phyloP scores from a whole-genome alignment of 108 stramenopile species.

The Conticribra weissflogii region DNA sequence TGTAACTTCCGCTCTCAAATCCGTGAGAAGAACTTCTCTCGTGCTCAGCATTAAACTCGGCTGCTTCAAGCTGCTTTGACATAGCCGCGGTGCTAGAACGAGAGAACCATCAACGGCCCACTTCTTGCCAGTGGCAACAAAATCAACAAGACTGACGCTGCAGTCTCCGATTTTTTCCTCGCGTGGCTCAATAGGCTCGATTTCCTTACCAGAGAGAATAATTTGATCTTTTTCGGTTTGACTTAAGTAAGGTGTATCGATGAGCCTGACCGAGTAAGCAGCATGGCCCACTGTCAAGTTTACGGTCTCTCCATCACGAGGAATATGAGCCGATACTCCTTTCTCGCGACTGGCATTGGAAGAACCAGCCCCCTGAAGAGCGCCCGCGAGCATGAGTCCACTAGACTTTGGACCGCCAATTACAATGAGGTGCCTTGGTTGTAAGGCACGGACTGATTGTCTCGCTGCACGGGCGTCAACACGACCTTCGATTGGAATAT shows the following conservation, averaged over 20 bases:
- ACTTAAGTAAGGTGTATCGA: constrained; percentile 82
- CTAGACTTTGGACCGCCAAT: constrained; percentile 75
- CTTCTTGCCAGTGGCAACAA: constrained; percentile 84
- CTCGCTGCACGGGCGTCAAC: constrained; percentile 85
- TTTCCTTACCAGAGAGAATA: constrained; percentile 42
- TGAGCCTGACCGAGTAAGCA: constrained; percentile 75
- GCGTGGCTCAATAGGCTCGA: constrained; percentile 61
- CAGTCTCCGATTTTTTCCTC: constrained; percentile 85
- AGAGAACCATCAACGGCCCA: constrained; percentile 87
- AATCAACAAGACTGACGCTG: constrained; percentile 84
- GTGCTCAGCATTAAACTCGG: constrained; percentile 74
- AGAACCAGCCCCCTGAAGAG: constrained; percentile 50
- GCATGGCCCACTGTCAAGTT: constrained; percentile 81
- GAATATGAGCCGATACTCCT: constrained; percentile 43
- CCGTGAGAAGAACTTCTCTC: constrained; percentile 88
- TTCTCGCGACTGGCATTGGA: constrained; percentile 8
- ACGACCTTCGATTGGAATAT: constrained; percentile 80
- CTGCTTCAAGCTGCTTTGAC: constrained; percentile 34
- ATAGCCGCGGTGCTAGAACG: constrained; percentile 73
- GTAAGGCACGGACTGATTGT: constrained; percentile 85
- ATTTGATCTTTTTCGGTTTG: constrained; percentile 62
- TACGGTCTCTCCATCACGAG: constrained; percentile 67
- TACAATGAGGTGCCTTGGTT: constrained; percentile 85
- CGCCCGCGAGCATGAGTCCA: constrained; percentile 62
- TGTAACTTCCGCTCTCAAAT: constrained; percentile 84